Evolutionary conservation across 768 basidiomycete genomes (phyloP).

Genomic region (Podaxis carcinomalis): DNA sequence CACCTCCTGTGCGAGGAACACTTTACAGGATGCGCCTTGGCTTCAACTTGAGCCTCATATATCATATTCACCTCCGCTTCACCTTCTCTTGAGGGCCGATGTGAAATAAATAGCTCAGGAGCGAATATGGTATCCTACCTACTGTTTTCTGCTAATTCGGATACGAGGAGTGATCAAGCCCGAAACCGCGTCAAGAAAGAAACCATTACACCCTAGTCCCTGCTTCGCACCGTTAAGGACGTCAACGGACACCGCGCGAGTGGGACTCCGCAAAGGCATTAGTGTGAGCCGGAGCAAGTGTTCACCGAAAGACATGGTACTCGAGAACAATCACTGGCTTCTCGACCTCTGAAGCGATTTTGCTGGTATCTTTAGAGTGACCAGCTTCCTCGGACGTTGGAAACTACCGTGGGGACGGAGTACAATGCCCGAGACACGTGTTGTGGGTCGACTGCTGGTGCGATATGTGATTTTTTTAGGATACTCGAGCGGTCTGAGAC

Average conservation of each 20-base stretch:
- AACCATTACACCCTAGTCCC: background rate
- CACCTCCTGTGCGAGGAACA: background rate
- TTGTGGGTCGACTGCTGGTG: background rate
- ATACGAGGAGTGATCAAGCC: background rate
- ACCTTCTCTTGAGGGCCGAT: background rate
- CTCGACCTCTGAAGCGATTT: background rate
- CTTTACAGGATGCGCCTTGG: background rate
- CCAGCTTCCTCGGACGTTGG: background rate
- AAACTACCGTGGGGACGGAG: conserved; percentile 3
- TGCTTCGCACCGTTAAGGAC: background rate
- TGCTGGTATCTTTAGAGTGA: background rate
- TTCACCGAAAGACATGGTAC: background rate
- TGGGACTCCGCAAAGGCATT: background rate
- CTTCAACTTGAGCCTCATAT: background rate
- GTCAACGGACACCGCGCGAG: background rate
- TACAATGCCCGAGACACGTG: background rate
- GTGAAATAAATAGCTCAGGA: background rate
- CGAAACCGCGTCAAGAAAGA: background rate
- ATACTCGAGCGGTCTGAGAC: background rate
- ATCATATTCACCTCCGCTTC: background rate
- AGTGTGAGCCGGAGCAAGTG: background rate
- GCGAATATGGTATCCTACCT: background rate
- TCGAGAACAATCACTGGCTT: background rate
- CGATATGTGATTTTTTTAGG: background rate
- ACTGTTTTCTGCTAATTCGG: background rate